A percentile compares a stretch with the other conserved stretches of the same genome.
Evolutionary conservation across 2,329 filamentous ascomycete genomes (phyloP).

Genomic region (Ophiostoma angusticollis): DNA sequence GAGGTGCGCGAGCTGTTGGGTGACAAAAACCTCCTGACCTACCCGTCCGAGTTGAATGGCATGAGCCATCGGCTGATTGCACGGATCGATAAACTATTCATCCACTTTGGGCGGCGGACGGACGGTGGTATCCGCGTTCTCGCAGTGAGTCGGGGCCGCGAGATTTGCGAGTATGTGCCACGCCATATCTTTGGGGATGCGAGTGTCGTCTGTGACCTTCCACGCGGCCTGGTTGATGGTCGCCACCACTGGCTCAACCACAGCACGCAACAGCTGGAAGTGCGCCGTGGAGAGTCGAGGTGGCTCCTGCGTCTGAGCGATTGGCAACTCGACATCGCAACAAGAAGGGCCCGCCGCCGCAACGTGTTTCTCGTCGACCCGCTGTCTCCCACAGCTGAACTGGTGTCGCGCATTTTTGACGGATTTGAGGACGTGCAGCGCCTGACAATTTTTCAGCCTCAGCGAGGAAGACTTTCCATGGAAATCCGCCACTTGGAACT

Average conservation of each 20-base stretch:
- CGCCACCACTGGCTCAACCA: constrained; percentile 51
- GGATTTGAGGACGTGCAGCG: constrained; percentile 33
- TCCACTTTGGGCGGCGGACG: constrained; percentile 45
- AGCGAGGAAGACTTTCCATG: constrained; percentile 23
- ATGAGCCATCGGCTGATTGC: constrained; percentile 36
- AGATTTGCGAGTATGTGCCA: constrained; percentile 6
- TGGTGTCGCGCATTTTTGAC: constrained; percentile 31
- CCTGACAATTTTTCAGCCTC: constrained; percentile 35
- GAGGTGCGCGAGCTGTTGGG: constrained; percentile 40
- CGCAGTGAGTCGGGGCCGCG: background rate
- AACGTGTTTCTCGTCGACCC: constrained; percentile 34
- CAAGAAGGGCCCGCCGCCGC: constrained; percentile 9
- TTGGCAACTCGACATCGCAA: constrained; percentile 24
- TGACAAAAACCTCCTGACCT: constrained; percentile 35
- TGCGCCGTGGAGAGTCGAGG: constrained; percentile 22
- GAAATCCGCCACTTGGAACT: constrained; percentile 41
- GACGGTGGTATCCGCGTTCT: constrained; percentile 27
- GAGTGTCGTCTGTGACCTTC: constrained; percentile 36
- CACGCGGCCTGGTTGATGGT: constrained; percentile 32
- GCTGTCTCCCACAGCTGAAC: constrained; percentile 25
- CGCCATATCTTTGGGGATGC: constrained; percentile 1
- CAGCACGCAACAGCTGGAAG: constrained; percentile 28
- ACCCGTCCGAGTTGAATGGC: constrained; percentile 35
- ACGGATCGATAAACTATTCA: constrained; percentile 24
- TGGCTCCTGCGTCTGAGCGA: constrained; percentile 18